Evolutionary conservation across 192 early-diverging fungal genomes (phyloP), one percentile per base, ranked within the genome.

Genomic region (Kickxella alabastrina): DNA sequence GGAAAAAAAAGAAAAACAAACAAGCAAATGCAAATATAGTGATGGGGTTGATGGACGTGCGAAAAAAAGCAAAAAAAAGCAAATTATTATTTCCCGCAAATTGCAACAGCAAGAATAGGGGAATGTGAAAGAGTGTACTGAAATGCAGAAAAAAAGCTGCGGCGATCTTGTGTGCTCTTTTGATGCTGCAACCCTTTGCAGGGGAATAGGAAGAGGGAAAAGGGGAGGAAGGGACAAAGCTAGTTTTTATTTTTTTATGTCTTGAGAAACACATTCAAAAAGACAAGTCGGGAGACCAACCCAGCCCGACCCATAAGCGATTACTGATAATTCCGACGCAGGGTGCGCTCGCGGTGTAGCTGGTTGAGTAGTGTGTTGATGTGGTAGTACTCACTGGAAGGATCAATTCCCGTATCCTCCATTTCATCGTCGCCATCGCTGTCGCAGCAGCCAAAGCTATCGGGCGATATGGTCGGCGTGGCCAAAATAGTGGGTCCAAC

Each of bases 281-380:
- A 15, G 17, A 41, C n/a, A 15, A 15, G 6, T n/a, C n/a, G n/a
- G n/a, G n/a, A n/a, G n/a, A n/a, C n/a, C n/a, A n/a, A n/a, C n/a
- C n/a, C n/a, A n/a, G n/a, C n/a, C n/a, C n/a, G n/a, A n/a, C n/a
- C n/a, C n/a, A n/a, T n/a, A n/a, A n/a, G n/a, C n/a, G n/a, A n/a
- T n/a, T n/a, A n/a, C n/a, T n/a, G 50, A 47, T 63, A 44, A 19
- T 23, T 45, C 29, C 35, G 47, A 26, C 62, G 62, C 54, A 65
- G 43, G 32, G 43, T 41, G 37, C 70, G 63, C 38, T 74, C 70
- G 31, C 28, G 63, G 19, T 74, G 70, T 31, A 74, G 59, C 54
- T 51, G 58, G 24, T 62, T 58, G n/a, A 74, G 55, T 35, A 74
- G 54, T 35, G 46, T 36, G 52, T 66, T 74, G 23, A 74, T 74